Percentiles rank a stretch among this genome's conserved stretches.
phyloP scores from a whole-genome alignment of 345 rosid species.

The Camelina laxa region DNA sequence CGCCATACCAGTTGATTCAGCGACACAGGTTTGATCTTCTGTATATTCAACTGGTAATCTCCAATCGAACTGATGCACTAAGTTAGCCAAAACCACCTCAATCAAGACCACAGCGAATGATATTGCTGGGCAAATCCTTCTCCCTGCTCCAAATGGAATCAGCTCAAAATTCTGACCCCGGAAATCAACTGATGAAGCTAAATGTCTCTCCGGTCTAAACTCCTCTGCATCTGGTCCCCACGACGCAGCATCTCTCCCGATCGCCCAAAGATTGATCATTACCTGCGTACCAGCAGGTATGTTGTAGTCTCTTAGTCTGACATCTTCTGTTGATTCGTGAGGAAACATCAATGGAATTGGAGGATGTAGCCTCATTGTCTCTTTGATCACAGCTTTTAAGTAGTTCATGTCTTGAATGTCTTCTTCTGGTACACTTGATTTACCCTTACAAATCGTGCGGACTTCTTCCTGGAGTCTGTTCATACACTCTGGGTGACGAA shows the following conservation, averaged over 20 bases:
- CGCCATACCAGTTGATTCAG: slow-evolving; percentile 13
- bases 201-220: slow-evolving; percentile 46
- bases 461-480: slow-evolving; percentile 44
- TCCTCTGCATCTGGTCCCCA: slow-evolving; percentile 46
- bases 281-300: slow-evolving; percentile 44
- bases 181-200: slow-evolving; percentile 32
- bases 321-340: slow-evolving; percentile 38
- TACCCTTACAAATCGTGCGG: slow-evolving; percentile 15
- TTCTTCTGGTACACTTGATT: slow-evolving; percentile 29
- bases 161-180: slow-evolving; percentile 42
- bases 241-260: slow-evolving; percentile 37
- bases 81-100: slow-evolving; percentile 36
- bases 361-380: slow-evolving; percentile 48
- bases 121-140: slow-evolving; percentile 44
- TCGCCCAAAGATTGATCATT: slow-evolving; percentile 46
- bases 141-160: slow-evolving; percentile 46
- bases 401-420: slow-evolving; percentile 42
- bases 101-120: slow-evolving; percentile 20
- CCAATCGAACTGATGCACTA: slow-evolving; percentile 37
- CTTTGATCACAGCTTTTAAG: slow-evolving; percentile 51
- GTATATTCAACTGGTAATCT: neutral
- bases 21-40: neutral
- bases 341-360: slow-evolving; percentile 48
- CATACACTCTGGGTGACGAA: slow-evolving; percentile 43
- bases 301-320: slow-evolving; percentile 36